Conservation (phyloP, 2,329 filamentous ascomycete species). For the Tolypocladium inflatum region DNA sequence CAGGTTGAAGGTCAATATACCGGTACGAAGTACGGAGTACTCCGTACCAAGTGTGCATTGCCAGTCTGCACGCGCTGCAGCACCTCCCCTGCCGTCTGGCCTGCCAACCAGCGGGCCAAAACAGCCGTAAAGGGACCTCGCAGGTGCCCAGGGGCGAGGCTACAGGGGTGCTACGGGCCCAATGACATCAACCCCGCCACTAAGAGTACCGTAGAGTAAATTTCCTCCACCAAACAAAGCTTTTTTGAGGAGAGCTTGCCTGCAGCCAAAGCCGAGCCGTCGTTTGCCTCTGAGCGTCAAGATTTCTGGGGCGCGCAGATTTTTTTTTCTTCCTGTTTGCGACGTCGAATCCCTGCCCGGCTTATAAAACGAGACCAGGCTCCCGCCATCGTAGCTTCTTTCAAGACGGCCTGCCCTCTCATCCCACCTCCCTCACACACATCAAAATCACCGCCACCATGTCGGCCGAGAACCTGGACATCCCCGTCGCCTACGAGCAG, state of each 20-base stretch:
- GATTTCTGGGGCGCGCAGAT: not conserved
- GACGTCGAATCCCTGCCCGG: not conserved
- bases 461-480: constrained; percentile 26
- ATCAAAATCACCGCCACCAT: constrained; percentile 13
- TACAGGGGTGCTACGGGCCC: not conserved
- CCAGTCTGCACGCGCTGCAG: too few species aligned
- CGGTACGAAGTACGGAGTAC: too few species aligned
- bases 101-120: not conserved
- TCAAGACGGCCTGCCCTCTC: not conserved
- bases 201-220: not conserved
- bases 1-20: too few species aligned
- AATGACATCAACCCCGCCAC: constrained; percentile 6
- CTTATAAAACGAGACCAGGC: not conserved
- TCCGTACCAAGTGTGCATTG: too few species aligned
- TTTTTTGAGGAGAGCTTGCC: not conserved
- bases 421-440: not conserved
- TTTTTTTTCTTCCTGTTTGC: not conserved
- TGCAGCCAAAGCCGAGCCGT: not conserved
- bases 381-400: not conserved
- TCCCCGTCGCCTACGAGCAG: constrained; percentile 59
- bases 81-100: too few species aligned
- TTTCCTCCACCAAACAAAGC: not conserved
- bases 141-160: not conserved
- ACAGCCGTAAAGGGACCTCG: not conserved
- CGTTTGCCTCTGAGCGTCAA: not conserved